These are phyloP conservation scores for Skeletonema marinoi DNA, from an alignment of 108 stramenopile species.

Conservation along the genomic window DNA sequence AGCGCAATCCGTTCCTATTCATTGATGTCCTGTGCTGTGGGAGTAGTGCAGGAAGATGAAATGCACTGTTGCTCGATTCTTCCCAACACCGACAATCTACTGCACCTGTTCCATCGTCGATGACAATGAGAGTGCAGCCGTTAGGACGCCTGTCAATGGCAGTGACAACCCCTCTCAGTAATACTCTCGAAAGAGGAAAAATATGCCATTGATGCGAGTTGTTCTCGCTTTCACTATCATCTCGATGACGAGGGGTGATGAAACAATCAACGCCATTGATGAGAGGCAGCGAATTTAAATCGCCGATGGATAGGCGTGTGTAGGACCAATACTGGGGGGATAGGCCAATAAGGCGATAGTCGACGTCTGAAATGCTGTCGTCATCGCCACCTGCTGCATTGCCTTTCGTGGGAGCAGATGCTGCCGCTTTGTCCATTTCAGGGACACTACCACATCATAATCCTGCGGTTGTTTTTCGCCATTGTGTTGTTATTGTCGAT, in stretches of 20 bases:
- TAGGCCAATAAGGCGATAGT: constrained; percentile 61
- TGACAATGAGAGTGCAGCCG: constrained; percentile 55
- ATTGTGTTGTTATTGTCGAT: too few relatives aligned
- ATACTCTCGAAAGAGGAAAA: constrained; percentile 71
- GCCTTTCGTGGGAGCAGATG: neutral
- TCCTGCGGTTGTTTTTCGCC: too few relatives aligned
- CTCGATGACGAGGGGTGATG: constrained; percentile 14
- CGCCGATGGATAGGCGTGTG: constrained; percentile 67
- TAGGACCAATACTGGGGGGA: constrained; percentile 84
- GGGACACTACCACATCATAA: neutral
- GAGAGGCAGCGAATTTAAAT: constrained; percentile 55
- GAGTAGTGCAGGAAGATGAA: constrained; percentile 17
- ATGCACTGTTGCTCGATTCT: constrained; percentile 13
- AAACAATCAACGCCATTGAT: constrained; percentile 74
- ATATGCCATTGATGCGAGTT: constrained; percentile 10
- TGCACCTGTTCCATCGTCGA: constrained; percentile 89
- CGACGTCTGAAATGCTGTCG: constrained; percentile 29
- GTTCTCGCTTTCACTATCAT: neutral
- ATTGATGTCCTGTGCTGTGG: constrained; percentile 14
- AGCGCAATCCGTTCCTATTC: constrained; percentile 8
- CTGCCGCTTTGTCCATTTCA: neutral
- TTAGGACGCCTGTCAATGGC: constrained; percentile 52
- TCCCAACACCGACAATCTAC: constrained; percentile 77
- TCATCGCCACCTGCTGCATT: neutral
- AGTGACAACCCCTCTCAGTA: constrained; percentile 68